Base-by-base conservation (phyloP, 2,329 filamentous ascomycete species). In the Colletotrichum salicis region DNA sequence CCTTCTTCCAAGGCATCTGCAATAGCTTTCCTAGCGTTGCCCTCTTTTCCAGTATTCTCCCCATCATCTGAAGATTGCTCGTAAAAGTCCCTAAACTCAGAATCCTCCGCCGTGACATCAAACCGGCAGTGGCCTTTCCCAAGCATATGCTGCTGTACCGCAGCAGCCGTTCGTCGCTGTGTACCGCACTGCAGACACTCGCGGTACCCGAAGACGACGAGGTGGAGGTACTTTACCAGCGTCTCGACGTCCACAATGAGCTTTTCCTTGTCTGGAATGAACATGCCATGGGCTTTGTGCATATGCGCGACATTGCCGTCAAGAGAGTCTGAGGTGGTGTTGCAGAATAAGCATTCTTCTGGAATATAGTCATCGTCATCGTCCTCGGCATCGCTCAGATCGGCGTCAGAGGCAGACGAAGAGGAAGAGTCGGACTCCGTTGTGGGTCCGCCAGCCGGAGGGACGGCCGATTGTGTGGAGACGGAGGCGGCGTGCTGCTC, bases 101-200 rank as follows among this genome's bases (percentile, higher is more conserved):
- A 78, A n/a, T 78, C 80, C 4, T 79, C 73, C 3, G 77, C 76
- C 0, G 77, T 64, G 0, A 84, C 74, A 35, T 86, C 79, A 48
- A 87, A 78, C 27, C 77, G 81, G 74, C 86, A 88, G 68, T 88
- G 86, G 0, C 84, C 83, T 59, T 85, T 87, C 2, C 78, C 81
- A 0, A 78, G 74, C 86, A 88, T 88, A 65, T 88, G 88, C 45
- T 87, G 85, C 72, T 86, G 85, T 0, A 84, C 83, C 0, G 82
- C 87, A 61, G 85, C 79, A 0, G 80, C 78, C 0, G 83, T 86
- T 0, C 77, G 76, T 37, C 84, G 81, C 48, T 82, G 77, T 15
- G 80, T 85, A 1, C 85, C 84, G 73, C 87, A 89, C 24, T 80
- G 82, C 48, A 89, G 79, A 70, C 88, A 90, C 76, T 88, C 86